Evolutionary conservation across 768 basidiomycete species (phyloP).

Genomic region (Suillus brevipes): DNA sequence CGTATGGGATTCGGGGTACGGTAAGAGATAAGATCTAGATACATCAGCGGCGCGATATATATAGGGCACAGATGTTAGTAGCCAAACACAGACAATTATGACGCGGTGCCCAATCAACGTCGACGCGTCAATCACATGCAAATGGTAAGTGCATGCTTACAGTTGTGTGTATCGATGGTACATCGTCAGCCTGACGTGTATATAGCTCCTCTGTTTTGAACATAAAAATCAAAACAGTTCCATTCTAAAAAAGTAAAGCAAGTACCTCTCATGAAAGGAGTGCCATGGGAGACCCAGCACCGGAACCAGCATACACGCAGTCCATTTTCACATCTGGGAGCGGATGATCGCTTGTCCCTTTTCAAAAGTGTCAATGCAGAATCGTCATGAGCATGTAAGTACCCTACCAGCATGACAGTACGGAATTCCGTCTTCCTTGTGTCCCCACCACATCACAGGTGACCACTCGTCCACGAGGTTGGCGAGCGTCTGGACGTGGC

Average conservation of each 20-base stretch:
- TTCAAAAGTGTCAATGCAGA: slow-evolving; percentile 8
- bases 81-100: too few relatives aligned
- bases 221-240: neutral
- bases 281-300: neutral
- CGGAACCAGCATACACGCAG: neutral
- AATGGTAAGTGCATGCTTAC: too few relatives aligned
- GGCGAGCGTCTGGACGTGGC: slow-evolving; percentile 20
- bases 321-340: neutral
- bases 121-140: too few relatives aligned
- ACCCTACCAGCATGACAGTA: slow-evolving; percentile 9
- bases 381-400: neutral
- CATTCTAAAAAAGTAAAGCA: neutral
- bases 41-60: too few relatives aligned
- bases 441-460: slow-evolving; percentile 23
- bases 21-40: too few relatives aligned
- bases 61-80: too few relatives aligned
- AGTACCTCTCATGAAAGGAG: neutral
- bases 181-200: too few relatives aligned
- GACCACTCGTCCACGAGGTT: slow-evolving; percentile 23
- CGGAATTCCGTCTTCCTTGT: slow-evolving; percentile 17
- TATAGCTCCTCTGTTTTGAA: neutral
- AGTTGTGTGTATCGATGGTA: too few relatives aligned
- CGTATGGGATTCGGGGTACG: too few relatives aligned
- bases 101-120: too few relatives aligned
- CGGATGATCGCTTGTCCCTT: neutral